Evolutionary conservation across 805 yeast genomes (phyloP).

Genomic region (Diddensiella caesifluorescens): DNA sequence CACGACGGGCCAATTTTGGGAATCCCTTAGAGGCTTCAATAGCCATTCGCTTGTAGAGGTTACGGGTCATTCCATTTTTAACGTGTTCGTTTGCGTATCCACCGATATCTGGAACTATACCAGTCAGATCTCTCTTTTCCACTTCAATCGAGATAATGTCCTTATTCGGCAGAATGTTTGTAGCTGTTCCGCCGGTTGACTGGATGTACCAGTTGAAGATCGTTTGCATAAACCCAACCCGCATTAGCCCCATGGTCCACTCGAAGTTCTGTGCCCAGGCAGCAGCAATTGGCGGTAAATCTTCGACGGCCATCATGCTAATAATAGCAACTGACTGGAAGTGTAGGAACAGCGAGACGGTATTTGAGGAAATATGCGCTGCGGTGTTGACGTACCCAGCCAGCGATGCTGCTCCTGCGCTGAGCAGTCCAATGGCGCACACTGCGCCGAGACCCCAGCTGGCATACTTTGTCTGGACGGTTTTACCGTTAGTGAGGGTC

Average conservation of each 20-base stretch:
- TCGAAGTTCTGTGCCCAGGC: constrained; percentile 97
- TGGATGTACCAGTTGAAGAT: constrained; percentile 93
- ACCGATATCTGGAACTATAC: constrained; percentile 16
- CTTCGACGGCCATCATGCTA: constrained; percentile 90
- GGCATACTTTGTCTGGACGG: constrained; percentile 88
- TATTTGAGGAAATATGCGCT: constrained; percentile 95
- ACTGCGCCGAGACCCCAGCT: constrained; percentile 95
- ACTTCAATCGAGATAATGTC: constrained; percentile 74
- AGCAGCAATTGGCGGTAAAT: constrained; percentile 93
- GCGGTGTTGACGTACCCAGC: constrained; percentile 90
- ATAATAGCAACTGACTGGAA: constrained; percentile 91
- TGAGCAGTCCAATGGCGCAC: constrained; percentile 78
- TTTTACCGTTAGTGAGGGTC: constrained; percentile 75
- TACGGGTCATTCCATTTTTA: constrained; percentile 9
- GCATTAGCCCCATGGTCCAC: constrained; percentile 93
- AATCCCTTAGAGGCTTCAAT: constrained; percentile 1
- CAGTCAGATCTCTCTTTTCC: constrained; percentile 37
- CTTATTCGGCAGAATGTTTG: constrained; percentile 63
- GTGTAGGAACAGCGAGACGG: constrained; percentile 85
- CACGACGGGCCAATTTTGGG: constrained; percentile 10
- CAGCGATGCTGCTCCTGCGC: constrained; percentile 82
- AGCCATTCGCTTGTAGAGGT: constrained; percentile 14
- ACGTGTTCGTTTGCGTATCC: constrained; percentile 12
- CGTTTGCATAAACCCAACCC: constrained; percentile 66
- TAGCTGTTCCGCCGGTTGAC: constrained; percentile 84